These are phyloP conservation scores for Podospora australis DNA, from an alignment of 495 filamentous ascomycete genomes.

Conservation along the genomic window DNA sequence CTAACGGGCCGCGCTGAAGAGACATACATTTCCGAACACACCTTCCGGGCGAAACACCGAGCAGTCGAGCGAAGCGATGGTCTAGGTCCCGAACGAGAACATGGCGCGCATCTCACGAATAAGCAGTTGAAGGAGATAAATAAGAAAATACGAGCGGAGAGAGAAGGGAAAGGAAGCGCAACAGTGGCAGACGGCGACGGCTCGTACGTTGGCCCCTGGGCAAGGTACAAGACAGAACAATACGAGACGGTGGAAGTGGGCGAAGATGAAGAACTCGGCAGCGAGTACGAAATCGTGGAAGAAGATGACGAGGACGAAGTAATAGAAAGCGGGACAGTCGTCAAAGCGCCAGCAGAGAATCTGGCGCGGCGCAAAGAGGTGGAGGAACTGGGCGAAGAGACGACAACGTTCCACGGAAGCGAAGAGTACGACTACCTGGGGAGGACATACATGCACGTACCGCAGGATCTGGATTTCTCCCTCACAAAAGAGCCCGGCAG, in stretches of 20 bases:
- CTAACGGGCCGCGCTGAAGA: constrained; percentile 86
- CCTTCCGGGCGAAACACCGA: constrained; percentile 75
- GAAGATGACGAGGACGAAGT: constrained; percentile 51
- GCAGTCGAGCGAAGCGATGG: constrained; percentile 58
- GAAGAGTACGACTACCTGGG: constrained; percentile 85
- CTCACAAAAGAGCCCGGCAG: constrained; percentile 72
- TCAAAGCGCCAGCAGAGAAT: constrained; percentile 49
- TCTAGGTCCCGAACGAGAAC: constrained; percentile 38
- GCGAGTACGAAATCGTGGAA: constrained; percentile 77
- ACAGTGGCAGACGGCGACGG: constrained; percentile 77
- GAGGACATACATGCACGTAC: constrained; percentile 89
- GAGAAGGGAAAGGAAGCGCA: constrained; percentile 78
- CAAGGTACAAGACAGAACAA: constrained; percentile 60
- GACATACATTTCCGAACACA: constrained; percentile 79
- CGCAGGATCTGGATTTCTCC: constrained; percentile 90
- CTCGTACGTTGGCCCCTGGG: constrained; percentile 92
- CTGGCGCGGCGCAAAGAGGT: constrained; percentile 51
- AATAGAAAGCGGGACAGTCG: constrained; percentile 45
- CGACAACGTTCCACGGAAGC: constrained; percentile 80
- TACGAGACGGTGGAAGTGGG: constrained; percentile 55
- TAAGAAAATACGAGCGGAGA: constrained; percentile 56
- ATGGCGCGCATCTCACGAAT: constrained; percentile 30
- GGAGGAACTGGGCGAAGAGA: constrained; percentile 60
- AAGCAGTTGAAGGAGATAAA: constrained; percentile 58
- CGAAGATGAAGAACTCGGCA: constrained; percentile 56